Percentiles rank a stretch among this genome's conserved stretches.
These are phyloP conservation scores for Carpinus viminea DNA, from an alignment of 306 rosid species.

Conservation along the genomic window DNA sequence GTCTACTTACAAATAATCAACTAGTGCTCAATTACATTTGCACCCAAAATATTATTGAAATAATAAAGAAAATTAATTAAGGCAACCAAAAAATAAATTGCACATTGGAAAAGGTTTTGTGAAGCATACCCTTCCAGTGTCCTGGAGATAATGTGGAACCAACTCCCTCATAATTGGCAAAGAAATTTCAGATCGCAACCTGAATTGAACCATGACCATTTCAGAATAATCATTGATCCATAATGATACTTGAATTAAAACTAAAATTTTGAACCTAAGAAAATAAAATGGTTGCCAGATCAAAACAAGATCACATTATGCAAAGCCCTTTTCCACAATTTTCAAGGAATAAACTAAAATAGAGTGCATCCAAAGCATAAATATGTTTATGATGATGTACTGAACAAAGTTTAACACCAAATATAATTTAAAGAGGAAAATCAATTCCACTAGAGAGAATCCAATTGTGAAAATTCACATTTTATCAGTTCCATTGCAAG, in stretches of 20 bases:
- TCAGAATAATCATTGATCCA: conserved; percentile 18
- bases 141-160: conserved; percentile 97
- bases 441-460: background rate
- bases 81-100: background rate
- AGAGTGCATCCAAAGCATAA: background rate
- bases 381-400: background rate
- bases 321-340: background rate
- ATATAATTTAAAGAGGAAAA: background rate
- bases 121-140: conserved; percentile 73
- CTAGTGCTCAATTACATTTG: background rate
- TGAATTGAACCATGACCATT: conserved; percentile 42
- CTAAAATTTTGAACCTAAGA: background rate
- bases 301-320: background rate
- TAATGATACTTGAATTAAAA: background rate
- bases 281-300: background rate
- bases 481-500: background rate
- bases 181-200: conserved; percentile 92
- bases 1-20: background rate
- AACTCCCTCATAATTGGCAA: conserved; percentile 91
- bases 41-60: background rate
- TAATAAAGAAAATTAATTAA: background rate
- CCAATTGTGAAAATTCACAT: background rate
- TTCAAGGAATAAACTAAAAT: background rate
- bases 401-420: background rate
- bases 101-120: background rate